phyloP scores from a whole-genome alignment of 140 eudicot species.

The Senecio squalidus region DNA sequence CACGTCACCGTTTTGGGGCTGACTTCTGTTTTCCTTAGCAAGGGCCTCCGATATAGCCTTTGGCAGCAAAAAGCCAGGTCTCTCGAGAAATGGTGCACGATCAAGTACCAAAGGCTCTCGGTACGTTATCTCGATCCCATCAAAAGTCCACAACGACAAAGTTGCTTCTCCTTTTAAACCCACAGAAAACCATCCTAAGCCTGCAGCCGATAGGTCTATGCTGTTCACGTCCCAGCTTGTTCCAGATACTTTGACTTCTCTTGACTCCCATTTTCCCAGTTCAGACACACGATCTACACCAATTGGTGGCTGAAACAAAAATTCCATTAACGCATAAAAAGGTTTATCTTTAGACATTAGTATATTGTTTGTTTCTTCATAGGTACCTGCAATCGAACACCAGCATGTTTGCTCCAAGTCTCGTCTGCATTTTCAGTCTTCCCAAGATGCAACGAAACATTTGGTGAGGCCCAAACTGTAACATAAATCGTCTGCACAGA shows the following conservation, averaged over 20 bases:
- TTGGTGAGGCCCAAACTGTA: constrained; percentile 85
- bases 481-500: constrained; percentile 90
- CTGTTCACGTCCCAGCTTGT: constrained; percentile 94
- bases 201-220: constrained; percentile 72
- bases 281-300: constrained; percentile 75
- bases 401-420: constrained; percentile 80
- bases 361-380: not conserved
- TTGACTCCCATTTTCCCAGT: constrained; percentile 71
- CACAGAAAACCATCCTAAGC: constrained; percentile 94
- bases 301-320: constrained; percentile 72
- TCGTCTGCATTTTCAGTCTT: constrained; percentile 94
- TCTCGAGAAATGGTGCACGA: constrained; percentile 77
- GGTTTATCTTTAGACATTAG: too few relatives aligned
- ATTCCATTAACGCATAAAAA: not conserved
- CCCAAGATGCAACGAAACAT: constrained; percentile 88
- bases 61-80: constrained; percentile 96
- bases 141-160: constrained; percentile 73
- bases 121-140: constrained; percentile 54
- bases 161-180: constrained; percentile 90
- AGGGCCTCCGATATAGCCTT: constrained; percentile 85
- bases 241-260: constrained; percentile 74
- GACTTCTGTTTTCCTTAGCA: constrained; percentile 50
- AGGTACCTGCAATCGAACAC: constrained; percentile 89
- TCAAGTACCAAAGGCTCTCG: constrained; percentile 95
- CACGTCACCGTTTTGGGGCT: constrained; percentile 34